Conservation (phyloP, 2,329 filamentous ascomycete genomes). For the Aschersonia sp. region DNA sequence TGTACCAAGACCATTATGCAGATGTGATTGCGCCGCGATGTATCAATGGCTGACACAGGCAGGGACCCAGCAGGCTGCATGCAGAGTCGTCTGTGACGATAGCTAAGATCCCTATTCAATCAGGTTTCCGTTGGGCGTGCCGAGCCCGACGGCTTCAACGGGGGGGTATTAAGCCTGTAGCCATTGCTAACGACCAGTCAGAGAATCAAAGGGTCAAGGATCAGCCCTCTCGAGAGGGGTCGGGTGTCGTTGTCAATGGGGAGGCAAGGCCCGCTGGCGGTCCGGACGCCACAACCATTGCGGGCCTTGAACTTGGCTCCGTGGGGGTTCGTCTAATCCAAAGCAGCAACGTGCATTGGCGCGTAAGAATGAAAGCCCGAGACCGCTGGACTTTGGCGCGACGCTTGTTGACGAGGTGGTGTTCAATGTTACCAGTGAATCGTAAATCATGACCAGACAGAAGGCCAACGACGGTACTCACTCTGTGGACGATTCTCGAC, state of each 20-base stretch:
- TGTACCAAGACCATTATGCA: no score
- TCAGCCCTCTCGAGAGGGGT: neutral
- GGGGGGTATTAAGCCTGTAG: no score
- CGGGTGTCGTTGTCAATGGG: neutral
- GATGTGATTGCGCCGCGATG: slow-evolving; percentile 26
- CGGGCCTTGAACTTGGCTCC: neutral
- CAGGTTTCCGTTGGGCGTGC: slow-evolving; percentile 20
- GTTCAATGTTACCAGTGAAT: no score
- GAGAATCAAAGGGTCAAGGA: neutral
- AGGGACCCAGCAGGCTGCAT: slow-evolving; percentile 15
- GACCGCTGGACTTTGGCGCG: slow-evolving; percentile 4
- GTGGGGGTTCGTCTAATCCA: neutral
- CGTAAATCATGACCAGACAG: no score
- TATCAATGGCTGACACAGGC: slow-evolving; percentile 13
- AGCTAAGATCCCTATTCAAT: slow-evolving; percentile 5
- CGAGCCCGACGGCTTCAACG: slow-evolving; percentile 8
- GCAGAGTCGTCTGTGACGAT: slow-evolving; percentile 14
- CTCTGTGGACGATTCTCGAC: no score
- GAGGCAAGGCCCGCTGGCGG: slow-evolving; percentile 2
- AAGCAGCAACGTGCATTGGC: neutral
- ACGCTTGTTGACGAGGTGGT: no score
- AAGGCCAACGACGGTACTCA: no score
- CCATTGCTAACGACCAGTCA: no score
- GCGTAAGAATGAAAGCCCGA: slow-evolving; percentile 13
- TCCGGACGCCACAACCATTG: neutral